Percentiles rank a stretch among this genome's conserved stretches.
Conservation (phyloP, 345 rosid genomes). For the Lumnitzera littorea region DNA sequence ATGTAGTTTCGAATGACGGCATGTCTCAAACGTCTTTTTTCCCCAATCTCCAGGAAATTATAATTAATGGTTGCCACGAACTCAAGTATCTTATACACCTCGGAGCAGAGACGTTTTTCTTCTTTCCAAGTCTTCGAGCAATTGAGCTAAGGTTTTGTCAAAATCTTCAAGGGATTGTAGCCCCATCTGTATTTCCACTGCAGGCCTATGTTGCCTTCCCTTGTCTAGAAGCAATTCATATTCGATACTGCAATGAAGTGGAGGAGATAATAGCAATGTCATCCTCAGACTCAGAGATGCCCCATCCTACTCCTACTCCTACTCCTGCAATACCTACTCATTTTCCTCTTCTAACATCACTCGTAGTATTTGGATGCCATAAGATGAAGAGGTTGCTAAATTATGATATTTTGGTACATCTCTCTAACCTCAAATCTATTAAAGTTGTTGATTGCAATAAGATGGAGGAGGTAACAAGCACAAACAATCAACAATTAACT, state of each 20-base stretch:
- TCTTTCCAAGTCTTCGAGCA: neutral
- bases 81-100: neutral
- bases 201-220: neutral
- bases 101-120: neutral
- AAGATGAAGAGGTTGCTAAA: too few relatives aligned
- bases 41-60: neutral
- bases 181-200: neutral
- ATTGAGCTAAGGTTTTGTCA: neutral
- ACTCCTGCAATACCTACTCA: too few relatives aligned
- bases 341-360: too few relatives aligned
- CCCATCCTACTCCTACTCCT: neutral
- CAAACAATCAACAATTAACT: too few relatives aligned
- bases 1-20: too few relatives aligned
- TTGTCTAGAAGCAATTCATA: neutral
- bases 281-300: neutral
- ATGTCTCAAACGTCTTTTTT: neutral
- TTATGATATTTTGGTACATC: too few relatives aligned
- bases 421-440: too few relatives aligned
- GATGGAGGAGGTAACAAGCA: too few relatives aligned
- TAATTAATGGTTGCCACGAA: neutral
- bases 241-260: slow-evolving; percentile 1
- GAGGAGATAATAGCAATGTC: slow-evolving; percentile 17
- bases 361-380: too few relatives aligned
- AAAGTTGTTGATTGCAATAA: too few relatives aligned
- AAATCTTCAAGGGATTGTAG: neutral